These are phyloP conservation scores for Jamesozyma rosinii DNA, from an alignment of 805 yeast species.

Conservation along the genomic window DNA sequence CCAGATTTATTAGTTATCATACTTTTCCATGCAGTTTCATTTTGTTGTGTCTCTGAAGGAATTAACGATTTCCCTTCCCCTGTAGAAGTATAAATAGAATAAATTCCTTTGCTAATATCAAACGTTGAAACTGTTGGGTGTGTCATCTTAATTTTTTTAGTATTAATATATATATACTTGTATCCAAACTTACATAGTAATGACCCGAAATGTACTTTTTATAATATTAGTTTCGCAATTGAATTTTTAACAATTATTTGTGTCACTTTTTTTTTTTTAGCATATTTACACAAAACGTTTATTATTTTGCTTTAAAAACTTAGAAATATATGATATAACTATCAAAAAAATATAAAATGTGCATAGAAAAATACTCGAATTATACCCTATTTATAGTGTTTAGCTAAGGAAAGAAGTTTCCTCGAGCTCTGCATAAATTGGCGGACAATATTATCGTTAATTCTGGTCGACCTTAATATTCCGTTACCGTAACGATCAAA, in stretches of 20 bases:
- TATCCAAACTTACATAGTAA: too few relatives aligned
- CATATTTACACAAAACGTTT: too few relatives aligned
- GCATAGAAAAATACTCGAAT: too few relatives aligned
- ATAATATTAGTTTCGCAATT: too few relatives aligned
- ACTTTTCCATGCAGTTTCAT: neutral
- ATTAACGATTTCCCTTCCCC: neutral
- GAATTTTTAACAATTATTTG: too few relatives aligned
- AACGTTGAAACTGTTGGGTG: neutral
- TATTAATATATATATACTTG: too few relatives aligned
- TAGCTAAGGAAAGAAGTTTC: constrained; percentile 7
- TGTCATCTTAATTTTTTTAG: neutral
- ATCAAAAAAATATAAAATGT: too few relatives aligned
- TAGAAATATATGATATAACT: too few relatives aligned
- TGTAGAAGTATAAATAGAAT: neutral
- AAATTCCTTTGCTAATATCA: neutral
- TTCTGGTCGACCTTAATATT: constrained; percentile 22
- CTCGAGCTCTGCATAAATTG: constrained; percentile 21
- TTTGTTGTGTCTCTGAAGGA: neutral
- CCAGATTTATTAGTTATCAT: neutral
- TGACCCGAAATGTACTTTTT: too few relatives aligned
- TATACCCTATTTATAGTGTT: too few relatives aligned
- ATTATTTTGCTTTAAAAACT: too few relatives aligned
- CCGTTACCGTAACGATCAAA: constrained; percentile 27
- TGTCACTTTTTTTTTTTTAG: too few relatives aligned
- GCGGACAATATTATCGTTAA: constrained; percentile 24